Base-by-base conservation (phyloP, 225 moss, liverwort and hornwort species). In the Asterella californica region DNA sequence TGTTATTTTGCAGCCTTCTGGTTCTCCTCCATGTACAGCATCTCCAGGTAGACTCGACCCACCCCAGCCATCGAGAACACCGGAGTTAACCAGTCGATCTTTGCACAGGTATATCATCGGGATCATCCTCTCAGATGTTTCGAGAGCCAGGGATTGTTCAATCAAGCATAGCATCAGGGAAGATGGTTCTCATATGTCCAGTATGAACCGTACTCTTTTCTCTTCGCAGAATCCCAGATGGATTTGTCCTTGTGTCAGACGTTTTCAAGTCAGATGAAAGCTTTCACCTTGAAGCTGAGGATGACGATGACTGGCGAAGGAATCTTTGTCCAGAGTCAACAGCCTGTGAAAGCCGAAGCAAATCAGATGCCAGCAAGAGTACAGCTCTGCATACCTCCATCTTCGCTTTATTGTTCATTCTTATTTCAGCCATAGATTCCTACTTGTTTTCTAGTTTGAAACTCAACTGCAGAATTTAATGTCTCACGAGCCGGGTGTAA, bases 1-100 rank as follows among this genome's bases (percentile, higher is more conserved):
- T 76, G 75, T 36, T 76, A 47, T 76, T 38, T 77, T 80, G 76
- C 83, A 83, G 79, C 76, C 79, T 76, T 61, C 71, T 55, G 60
- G 76, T 80, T 75, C 76, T 80, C 45, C 78, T 46, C 66, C 47
- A 27, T 42, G 11, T 25, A 19, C 61, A 61, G 38, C 74, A 42
- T n/a, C 61, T 72, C 72, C 46, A 29, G 47, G 60, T 70, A 75
- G 71, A 42, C 78, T 85, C 18, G 64, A 63, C 36, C 78, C 84
- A 46, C 84, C 81, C 19, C 73, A 85, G 68, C 84, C 24, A 15
- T 85, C 84, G 45, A 78, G 73, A 45, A 81, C 81, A 71, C 84
- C 84, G 10, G 78, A 85, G 57, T 75, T 85, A 53, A 85, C 84
- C 5, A 85, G 84, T 60, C 78, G 84, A 53, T 81, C 81, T 79